Evolutionary conservation across 2,329 filamentous ascomycete genomes (phyloP), one percentile per base, ranked within the genome.

Genomic region (Chrysoporthe deuterocubensis): DNA sequence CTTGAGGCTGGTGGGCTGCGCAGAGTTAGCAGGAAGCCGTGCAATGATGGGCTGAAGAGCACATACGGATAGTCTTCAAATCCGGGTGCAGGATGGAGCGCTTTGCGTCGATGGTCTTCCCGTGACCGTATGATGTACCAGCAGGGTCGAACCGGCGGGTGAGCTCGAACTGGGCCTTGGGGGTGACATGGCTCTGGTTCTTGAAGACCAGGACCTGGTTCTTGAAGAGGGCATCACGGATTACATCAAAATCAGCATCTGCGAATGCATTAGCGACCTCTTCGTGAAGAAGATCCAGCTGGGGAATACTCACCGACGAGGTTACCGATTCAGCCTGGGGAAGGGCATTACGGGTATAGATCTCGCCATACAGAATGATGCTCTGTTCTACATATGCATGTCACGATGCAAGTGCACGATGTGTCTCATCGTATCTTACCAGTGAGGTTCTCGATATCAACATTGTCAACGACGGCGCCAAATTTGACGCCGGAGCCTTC

Each of bases 161-260:
- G 52, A 94, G 82, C 71, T 90, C 87, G 74, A 89, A 94, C 75
- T 94, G 92, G 8, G 90, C 89, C 74, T 86, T 88, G 1, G 92
- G 89, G 0, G 89, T 86, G 34, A 90, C 81, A 54, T 86, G 81
- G 56, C 81, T 74, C 75, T 93, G 90, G 74, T 87, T 82, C 76
- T 91, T 93, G 80, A 94, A 86, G 40, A 94, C 84, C 13, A 94
- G 81, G 16, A 94, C 86, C 69, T 91, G 89, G 74, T 91, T 81
- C 14, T 79, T 83, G 81, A 91, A 93, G 4, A 94, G 84, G 1
- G 90, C 87, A 21, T 88, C 79, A 68, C 84, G 86, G 73, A 94
- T 88, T 26, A 83, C 76, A 8, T 83, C 79, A 75, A 92, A 93
- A 73, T 91, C 88, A 71, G 81, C 82, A 71, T 92, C 89, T 87